Evolutionary conservation across 208 protist genomes (phyloP), one percentile per base, ranked within the genome.

Genomic region (Acanthamoeba triangularis): DNA sequence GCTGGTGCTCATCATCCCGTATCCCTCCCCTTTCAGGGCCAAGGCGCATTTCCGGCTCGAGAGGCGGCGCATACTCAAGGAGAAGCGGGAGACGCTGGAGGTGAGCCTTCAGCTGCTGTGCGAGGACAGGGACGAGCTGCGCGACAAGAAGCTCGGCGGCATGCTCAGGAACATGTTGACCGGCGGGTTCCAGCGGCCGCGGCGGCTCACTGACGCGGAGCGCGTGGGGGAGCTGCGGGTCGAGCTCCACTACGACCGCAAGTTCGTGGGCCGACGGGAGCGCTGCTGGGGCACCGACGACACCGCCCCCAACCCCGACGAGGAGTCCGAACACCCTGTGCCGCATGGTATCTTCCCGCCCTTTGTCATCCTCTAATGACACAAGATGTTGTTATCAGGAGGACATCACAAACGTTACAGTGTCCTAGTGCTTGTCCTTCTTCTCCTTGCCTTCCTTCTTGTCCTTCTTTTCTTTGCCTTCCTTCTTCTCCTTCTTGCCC

Each of bases 221-320:
- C 80, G 80, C 49, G 35, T 63, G 47, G 80, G 80, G n/a, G 23
- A 63, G n/a, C 47, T 88, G 80, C 80, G 80, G 25, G 35, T 88
- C 49, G 80, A 88, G 35, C 47, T 88, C 13, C 80, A 28, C 44
- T 88, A 88, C 52, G 80, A 88, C 20, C 80, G 80, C 52, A 88
- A 88, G 52, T 88, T 88, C 47, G 49, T 88, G 47, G 80, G 80
- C 30, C 44, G 80, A 14, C 41, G 80, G 4, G 80, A 88, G 49
- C 80, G 80, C 25, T 63, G 44, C 20, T 88, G 80, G 80, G 49
- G 80, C 80, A 14, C 6, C 49, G 80, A 88, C 28, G 80, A 20
- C 23, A 28, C 0, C 80, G 28, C 23, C 5, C 25, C 16, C 80
- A 88, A 33, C 30, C 67, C 67, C 16, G 67, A 76, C 28, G 67